phyloP scores from a whole-genome alignment of 768 basidiomycete genomes.

The Hygrocybe punicea region DNA sequence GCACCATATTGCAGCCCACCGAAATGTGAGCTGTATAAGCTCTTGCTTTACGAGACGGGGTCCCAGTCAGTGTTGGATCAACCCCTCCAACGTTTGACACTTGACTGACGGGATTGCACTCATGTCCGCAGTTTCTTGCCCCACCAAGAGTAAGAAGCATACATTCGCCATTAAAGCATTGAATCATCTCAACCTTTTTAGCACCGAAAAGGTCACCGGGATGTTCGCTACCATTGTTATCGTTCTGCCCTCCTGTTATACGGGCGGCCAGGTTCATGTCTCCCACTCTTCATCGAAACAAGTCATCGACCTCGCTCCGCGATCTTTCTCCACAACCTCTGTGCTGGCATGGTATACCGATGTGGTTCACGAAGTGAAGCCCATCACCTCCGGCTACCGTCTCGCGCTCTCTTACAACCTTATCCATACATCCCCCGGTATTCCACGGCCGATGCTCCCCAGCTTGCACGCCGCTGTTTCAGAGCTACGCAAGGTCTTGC shows the following conservation, averaged over 20 bases:
- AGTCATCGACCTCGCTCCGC: slow-evolving; percentile 35
- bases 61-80: slow-evolving; percentile 41
- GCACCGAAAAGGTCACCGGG: slow-evolving; percentile 45
- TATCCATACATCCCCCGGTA: slow-evolving; percentile 37
- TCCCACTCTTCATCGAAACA: slow-evolving; percentile 35
- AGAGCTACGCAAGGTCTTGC: slow-evolving; percentile 32
- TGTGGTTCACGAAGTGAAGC: slow-evolving; percentile 49
- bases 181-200: slow-evolving; percentile 12
- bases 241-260: slow-evolving; percentile 44
- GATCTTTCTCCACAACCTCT: slow-evolving; percentile 33
- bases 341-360: slow-evolving; percentile 54
- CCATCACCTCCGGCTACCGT: slow-evolving; percentile 47
- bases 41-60: slow-evolving; percentile 46
- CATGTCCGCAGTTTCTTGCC: slow-evolving; percentile 36
- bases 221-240: slow-evolving; percentile 54
- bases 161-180: background rate
- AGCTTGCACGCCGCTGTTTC: slow-evolving; percentile 18
- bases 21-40: slow-evolving; percentile 43
- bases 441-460: slow-evolving; percentile 28
- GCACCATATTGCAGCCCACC: slow-evolving; percentile 24
- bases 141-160: slow-evolving; percentile 44
- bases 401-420: slow-evolving; percentile 52
- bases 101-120: background rate
- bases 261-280: slow-evolving; percentile 45
- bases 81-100: background rate